Conservation (phyloP, 139 green algal species). For the Chlamydomonas sp. region DNA sequence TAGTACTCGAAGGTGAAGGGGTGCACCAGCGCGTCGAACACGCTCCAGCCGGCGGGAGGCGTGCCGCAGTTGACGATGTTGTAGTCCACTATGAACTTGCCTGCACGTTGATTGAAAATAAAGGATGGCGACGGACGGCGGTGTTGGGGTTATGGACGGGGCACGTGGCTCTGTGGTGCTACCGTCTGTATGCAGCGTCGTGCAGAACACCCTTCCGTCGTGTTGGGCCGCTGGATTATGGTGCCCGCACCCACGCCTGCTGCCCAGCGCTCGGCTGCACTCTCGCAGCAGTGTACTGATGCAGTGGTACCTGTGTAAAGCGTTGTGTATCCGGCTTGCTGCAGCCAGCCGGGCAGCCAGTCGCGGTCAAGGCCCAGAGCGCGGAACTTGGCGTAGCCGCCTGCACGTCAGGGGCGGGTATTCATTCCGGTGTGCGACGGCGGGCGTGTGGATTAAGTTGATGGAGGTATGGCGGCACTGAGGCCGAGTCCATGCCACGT, state of each 20-base stretch:
- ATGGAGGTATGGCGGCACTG: not conserved
- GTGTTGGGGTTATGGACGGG: not conserved
- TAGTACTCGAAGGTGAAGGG: conserved; percentile 41
- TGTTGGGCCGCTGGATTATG: too few species aligned
- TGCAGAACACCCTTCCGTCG: too few species aligned
- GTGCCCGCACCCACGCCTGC: too few species aligned
- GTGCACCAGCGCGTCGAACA: conserved; percentile 23
- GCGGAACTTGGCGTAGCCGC: conserved; percentile 40
- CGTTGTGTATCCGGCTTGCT: conserved; percentile 27
- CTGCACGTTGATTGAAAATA: not conserved
- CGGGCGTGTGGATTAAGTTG: not conserved
- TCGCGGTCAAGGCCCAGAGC: conserved; percentile 6
- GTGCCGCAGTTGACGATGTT: conserved; percentile 9
- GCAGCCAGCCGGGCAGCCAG: conserved; percentile 39
- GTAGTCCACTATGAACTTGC: conserved; percentile 43
- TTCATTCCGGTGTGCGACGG: not conserved
- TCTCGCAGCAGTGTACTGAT: too few species aligned
- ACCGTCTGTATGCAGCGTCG: too few species aligned
- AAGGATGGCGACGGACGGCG: not conserved
- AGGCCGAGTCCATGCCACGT: not conserved
- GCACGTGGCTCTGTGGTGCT: too few species aligned
- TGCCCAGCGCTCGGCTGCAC: too few species aligned
- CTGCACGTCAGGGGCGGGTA: not conserved
- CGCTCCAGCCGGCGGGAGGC: not conserved
- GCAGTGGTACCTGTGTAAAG: conserved; percentile 15